A percentile compares a stretch with the other conserved stretches of the same genome.
phyloP scores from a whole-genome alignment of 768 basidiomycete species.

The Rhizopogon vesiculosus region DNA sequence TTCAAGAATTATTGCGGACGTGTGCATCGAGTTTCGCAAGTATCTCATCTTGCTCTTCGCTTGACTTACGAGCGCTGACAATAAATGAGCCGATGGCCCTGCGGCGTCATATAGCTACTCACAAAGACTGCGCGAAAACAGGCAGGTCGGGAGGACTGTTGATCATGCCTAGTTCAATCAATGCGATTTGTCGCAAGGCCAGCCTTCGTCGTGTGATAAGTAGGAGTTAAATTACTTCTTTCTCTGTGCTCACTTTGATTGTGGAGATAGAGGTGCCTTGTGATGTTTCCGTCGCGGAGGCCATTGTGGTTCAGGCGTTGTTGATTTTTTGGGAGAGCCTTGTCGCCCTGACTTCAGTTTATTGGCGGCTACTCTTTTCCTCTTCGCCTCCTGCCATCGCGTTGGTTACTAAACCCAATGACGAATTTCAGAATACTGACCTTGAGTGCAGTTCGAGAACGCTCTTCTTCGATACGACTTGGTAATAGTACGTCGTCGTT shows the following conservation, averaged over 20 bases:
- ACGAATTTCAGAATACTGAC: constrained; percentile 25
- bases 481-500: constrained; percentile 69
- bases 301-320: constrained; percentile 46
- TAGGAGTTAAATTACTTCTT: constrained; percentile 1
- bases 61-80: constrained; percentile 34
- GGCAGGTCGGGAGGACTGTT: constrained; percentile 45
- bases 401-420: constrained; percentile 1
- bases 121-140: constrained; percentile 65
- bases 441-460: constrained; percentile 48
- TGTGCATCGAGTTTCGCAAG: constrained; percentile 38
- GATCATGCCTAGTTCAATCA: constrained; percentile 61
- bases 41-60: constrained; percentile 38
- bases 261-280: constrained; percentile 37
- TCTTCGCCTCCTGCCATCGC: constrained; percentile 20
- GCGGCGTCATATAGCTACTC: constrained; percentile 21
- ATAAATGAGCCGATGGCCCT: constrained; percentile 3
- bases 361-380: constrained; percentile 16
- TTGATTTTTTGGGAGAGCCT: constrained; percentile 10
- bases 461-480: constrained; percentile 64
- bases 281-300: constrained; percentile 64
- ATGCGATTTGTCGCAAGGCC: constrained; percentile 48
- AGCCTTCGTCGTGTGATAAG: constrained; percentile 33
- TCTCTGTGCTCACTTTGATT: constrained; percentile 42
- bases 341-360: constrained; percentile 7
- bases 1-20: constrained; percentile 8